phyloP scores from a whole-genome alignment of 2,329 filamentous ascomycete species.

The Pyrenophora seminiperda region DNA sequence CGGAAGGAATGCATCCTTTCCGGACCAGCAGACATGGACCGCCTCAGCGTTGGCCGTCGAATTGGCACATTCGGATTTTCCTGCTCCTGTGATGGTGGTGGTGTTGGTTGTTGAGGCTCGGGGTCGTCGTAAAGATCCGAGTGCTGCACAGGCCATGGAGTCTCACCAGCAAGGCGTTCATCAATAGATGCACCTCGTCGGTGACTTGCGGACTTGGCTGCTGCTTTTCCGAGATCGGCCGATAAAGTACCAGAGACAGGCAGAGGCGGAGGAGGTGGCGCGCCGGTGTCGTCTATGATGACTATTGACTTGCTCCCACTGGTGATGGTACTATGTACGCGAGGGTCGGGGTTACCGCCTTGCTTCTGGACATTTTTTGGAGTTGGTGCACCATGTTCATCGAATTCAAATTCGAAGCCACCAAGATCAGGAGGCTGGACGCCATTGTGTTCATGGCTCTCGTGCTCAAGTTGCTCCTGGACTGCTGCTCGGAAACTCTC shows the following conservation, averaged over 20 bases:
- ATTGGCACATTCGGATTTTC: slow-evolving; percentile 26
- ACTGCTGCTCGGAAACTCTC: slow-evolving; percentile 81
- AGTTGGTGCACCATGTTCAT: slow-evolving; percentile 25
- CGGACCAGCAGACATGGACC: slow-evolving; percentile 40
- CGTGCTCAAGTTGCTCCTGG: slow-evolving; percentile 60
- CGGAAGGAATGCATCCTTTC: slow-evolving; percentile 45
- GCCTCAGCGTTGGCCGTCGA: slow-evolving; percentile 28
- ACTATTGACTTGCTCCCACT: slow-evolving; percentile 87
- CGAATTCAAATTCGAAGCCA: slow-evolving; percentile 46
- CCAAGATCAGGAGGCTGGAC: slow-evolving; percentile 30
- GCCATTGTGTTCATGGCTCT: slow-evolving; percentile 31
- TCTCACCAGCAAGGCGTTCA: slow-evolving; percentile 18
- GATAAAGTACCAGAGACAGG: slow-evolving; percentile 57
- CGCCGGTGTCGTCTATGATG: slow-evolving; percentile 74
- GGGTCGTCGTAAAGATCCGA: slow-evolving; percentile 29
- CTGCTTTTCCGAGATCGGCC: slow-evolving; percentile 15
- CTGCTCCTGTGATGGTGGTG: slow-evolving; percentile 12
- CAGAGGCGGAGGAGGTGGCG: slow-evolving; percentile 60
- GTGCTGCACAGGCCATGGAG: slow-evolving; percentile 17
- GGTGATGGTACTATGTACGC: slow-evolving; percentile 65
- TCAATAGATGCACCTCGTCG: slow-evolving; percentile 27
- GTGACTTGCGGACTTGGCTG: slow-evolving; percentile 3
- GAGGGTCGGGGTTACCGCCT: slow-evolving; percentile 38
- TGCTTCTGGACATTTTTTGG: slow-evolving; percentile 15
- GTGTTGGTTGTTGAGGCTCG: slow-evolving; percentile 1